phyloP scores from a whole-genome alignment of 306 rosid genomes.

The Rosa multiflora region DNA sequence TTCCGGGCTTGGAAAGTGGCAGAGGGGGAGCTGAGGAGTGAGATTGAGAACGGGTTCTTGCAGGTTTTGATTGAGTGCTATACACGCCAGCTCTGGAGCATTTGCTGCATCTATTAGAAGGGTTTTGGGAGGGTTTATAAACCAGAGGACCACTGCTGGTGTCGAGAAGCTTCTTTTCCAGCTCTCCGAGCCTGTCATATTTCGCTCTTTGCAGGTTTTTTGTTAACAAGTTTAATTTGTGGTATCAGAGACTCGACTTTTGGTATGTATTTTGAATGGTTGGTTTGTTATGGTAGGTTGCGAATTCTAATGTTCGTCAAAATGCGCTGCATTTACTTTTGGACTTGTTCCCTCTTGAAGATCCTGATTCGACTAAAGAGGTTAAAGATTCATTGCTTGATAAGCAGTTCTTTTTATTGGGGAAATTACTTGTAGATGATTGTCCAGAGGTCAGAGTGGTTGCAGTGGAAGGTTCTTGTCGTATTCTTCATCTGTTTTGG shows the following conservation, averaged over 20 bases:
- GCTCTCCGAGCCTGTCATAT: conserved; percentile 80
- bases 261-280: too few species aligned
- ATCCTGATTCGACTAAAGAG: too few species aligned
- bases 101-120: conserved; percentile 73
- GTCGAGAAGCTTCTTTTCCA: conserved; percentile 78
- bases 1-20: conserved; percentile 82
- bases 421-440: too few species aligned
- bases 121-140: conserved; percentile 74
- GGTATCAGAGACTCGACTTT: neutral
- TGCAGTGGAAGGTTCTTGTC: too few species aligned
- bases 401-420: too few species aligned
- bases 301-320: too few species aligned
- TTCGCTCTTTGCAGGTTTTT: conserved; percentile 82
- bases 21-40: conserved; percentile 42
- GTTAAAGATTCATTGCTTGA: too few species aligned
- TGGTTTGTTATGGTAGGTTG: too few species aligned
- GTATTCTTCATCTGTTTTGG: too few species aligned
- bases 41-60: conserved; percentile 69
- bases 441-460: too few species aligned
- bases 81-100: conserved; percentile 51
- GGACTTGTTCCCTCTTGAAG: too few species aligned
- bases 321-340: too few species aligned
- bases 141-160: conserved; percentile 78
- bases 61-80: conserved; percentile 73
- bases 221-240: neutral